A percentile compares a stretch with the other conserved stretches of the same genome.
Evolutionary conservation across 2,329 filamentous ascomycete species (phyloP).

Genomic region (Fusarium ramigenum): DNA sequence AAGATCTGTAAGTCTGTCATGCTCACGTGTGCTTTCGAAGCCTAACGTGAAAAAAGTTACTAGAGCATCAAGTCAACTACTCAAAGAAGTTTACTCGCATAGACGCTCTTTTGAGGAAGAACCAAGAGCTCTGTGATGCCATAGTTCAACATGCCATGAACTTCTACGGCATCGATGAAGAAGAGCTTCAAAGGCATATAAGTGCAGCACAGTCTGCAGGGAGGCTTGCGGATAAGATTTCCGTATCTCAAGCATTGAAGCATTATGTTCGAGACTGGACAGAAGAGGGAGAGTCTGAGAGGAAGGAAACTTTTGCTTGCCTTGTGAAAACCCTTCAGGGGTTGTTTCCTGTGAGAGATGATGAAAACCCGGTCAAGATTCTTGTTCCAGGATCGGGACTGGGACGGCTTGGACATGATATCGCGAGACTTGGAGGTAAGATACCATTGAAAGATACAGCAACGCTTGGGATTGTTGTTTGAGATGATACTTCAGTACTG

Average conservation of each 20-base stretch:
- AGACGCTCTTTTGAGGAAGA: slow-evolving; percentile 54
- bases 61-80: slow-evolving; percentile 67
- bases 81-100: slow-evolving; percentile 60
- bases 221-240: slow-evolving; percentile 55
- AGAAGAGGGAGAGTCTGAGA: slow-evolving; percentile 56
- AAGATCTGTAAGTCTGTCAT: slow-evolving; percentile 25
- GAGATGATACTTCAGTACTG: neutral
- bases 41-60: slow-evolving; percentile 46
- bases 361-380: slow-evolving; percentile 45
- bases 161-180: slow-evolving; percentile 56
- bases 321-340: slow-evolving; percentile 47
- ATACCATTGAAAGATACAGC: accelerated
- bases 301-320: slow-evolving; percentile 54
- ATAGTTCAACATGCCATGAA: slow-evolving; percentile 56
- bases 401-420: slow-evolving; percentile 61
- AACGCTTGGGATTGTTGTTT: accelerated
- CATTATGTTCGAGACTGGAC: slow-evolving; percentile 69
- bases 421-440: slow-evolving; percentile 54
- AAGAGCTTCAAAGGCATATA: slow-evolving; percentile 57
- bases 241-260: slow-evolving; percentile 63
- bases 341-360: slow-evolving; percentile 44
- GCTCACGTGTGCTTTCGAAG: accelerated
- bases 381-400: slow-evolving; percentile 64
- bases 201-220: slow-evolving; percentile 50
- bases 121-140: slow-evolving; percentile 56